These are phyloP conservation scores for Carex scoparia DNA, from an alignment of 176 grass and related monocot species.

Conservation along the genomic window DNA sequence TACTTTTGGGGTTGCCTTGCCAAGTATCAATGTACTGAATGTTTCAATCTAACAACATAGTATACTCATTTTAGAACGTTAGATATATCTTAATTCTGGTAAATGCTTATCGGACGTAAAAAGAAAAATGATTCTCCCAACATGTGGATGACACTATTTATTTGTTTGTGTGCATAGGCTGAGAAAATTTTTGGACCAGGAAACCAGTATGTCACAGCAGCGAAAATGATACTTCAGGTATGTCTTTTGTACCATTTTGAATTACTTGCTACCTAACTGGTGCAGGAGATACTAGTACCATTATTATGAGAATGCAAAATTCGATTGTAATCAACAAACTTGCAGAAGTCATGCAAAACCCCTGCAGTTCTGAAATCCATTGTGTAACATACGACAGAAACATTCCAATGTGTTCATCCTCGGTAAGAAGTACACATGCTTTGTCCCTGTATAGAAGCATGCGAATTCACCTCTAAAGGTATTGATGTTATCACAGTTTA, in stretches of 20 bases:
- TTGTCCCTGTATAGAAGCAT: neutral
- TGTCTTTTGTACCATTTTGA: constrained; percentile 8
- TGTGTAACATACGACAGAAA: neutral
- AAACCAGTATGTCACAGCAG: constrained; percentile 98
- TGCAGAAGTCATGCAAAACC: neutral
- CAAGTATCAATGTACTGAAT: neutral
- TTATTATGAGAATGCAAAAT: neutral
- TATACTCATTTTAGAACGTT: neutral
- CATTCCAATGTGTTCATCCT: neutral
- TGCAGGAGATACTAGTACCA: neutral
- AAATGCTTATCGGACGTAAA: neutral
- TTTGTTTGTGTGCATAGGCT: constrained; percentile 37
- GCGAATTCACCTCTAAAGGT: neutral
- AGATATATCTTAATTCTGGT: neutral
- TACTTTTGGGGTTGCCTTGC: neutral
- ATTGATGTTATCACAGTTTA: neutral
- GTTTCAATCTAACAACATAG: constrained; percentile 1
- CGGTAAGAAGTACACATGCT: constrained; percentile 10
- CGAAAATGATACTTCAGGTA: constrained; percentile 99
- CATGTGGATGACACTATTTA: neutral
- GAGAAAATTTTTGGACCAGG: constrained; percentile 98
- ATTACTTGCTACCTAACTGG: neutral
- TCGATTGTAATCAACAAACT: neutral
- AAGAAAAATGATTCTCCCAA: neutral
- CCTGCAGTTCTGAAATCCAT: neutral